Conservation (phyloP, 2,329 filamentous ascomycete genomes). For the Microdochium bolleyi region DNA sequence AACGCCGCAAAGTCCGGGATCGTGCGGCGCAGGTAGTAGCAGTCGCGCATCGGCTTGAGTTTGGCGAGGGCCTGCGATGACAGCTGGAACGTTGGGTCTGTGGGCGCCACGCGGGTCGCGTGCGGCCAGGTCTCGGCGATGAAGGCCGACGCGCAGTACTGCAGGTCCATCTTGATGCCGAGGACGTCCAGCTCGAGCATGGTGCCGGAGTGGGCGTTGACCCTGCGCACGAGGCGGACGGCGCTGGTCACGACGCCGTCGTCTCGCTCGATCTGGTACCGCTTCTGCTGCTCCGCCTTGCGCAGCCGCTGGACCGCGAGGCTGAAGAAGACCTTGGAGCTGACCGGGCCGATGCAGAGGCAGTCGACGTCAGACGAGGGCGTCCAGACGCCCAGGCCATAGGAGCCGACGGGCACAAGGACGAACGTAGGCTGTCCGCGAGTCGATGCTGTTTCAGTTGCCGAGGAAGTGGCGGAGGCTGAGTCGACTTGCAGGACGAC, state of each 20-base stretch:
- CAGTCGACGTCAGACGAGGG: slow-evolving; percentile 55
- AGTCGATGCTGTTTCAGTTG: slow-evolving; percentile 6
- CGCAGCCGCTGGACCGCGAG: slow-evolving; percentile 47
- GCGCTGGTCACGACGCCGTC: slow-evolving; percentile 14
- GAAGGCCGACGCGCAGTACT: slow-evolving; percentile 54
- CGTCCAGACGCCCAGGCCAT: slow-evolving; percentile 55
- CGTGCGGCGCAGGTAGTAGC: slow-evolving; percentile 50
- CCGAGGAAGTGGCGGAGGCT: too few species aligned
- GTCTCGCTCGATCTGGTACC: neutral
- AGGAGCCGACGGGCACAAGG: slow-evolving; percentile 57
- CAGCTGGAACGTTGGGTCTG: slow-evolving; percentile 46
- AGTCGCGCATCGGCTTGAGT: slow-evolving; percentile 56
- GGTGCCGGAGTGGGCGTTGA: slow-evolving; percentile 49
- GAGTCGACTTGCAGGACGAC: slow-evolving; percentile 24
- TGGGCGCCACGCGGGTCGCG: slow-evolving; percentile 35
- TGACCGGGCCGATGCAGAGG: slow-evolving; percentile 55
- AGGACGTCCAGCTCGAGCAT: slow-evolving; percentile 57
- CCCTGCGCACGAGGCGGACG: slow-evolving; percentile 45
- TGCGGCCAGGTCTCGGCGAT: slow-evolving; percentile 46
- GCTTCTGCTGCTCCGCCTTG: slow-evolving; percentile 24
- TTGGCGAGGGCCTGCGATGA: slow-evolving; percentile 49
- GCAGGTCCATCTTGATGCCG: slow-evolving; percentile 53
- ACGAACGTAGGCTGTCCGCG: slow-evolving; percentile 32
- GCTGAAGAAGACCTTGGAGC: slow-evolving; percentile 52
- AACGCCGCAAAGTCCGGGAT: slow-evolving; percentile 52